Evolutionary conservation across 192 early-diverging fungal genomes (phyloP).

Genomic region (Mortierella claussenii): DNA sequence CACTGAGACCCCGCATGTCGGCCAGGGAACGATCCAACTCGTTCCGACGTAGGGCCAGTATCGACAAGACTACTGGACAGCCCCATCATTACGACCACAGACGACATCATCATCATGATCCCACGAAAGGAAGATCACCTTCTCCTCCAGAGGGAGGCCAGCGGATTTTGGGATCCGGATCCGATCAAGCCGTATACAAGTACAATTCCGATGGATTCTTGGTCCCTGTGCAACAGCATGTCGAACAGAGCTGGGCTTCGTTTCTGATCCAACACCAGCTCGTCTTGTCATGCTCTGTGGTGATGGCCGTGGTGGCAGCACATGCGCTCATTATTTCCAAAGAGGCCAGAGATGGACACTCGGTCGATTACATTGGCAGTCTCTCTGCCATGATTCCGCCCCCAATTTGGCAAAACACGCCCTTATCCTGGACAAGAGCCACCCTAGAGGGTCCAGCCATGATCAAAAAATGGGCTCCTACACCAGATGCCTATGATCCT

Average conservation of each 20-base stretch:
- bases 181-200: slow-evolving; percentile 5
- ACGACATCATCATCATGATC: slow-evolving; percentile 37
- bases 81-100: slow-evolving; percentile 46
- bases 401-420: slow-evolving; percentile 27
- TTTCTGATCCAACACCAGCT: slow-evolving; percentile 46
- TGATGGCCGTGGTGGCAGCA: slow-evolving; percentile 18
- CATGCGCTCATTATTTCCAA: slow-evolving; percentile 22
- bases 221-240: slow-evolving; percentile 2
- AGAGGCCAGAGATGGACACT: slow-evolving; percentile 17
- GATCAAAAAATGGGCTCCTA: slow-evolving; percentile 14
- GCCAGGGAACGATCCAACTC: slow-evolving; percentile 31
- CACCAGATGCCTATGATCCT: slow-evolving; percentile 13
- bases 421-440: slow-evolving; percentile 20
- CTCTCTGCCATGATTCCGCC: slow-evolving; percentile 41
- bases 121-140: slow-evolving; percentile 32
- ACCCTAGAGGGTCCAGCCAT: slow-evolving; percentile 18
- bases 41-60: slow-evolving; percentile 30
- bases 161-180: background rate
- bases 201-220: slow-evolving; percentile 13
- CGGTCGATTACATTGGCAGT: slow-evolving; percentile 26
- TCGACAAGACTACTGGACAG: slow-evolving; percentile 28
- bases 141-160: slow-evolving; percentile 28
- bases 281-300: slow-evolving; percentile 25
- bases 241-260: slow-evolving; percentile 29
- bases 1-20: background rate